Evolutionary conservation across 2,329 filamentous ascomycete genomes (phyloP).

Genomic region (Exophiala phaeomuriformis): DNA sequence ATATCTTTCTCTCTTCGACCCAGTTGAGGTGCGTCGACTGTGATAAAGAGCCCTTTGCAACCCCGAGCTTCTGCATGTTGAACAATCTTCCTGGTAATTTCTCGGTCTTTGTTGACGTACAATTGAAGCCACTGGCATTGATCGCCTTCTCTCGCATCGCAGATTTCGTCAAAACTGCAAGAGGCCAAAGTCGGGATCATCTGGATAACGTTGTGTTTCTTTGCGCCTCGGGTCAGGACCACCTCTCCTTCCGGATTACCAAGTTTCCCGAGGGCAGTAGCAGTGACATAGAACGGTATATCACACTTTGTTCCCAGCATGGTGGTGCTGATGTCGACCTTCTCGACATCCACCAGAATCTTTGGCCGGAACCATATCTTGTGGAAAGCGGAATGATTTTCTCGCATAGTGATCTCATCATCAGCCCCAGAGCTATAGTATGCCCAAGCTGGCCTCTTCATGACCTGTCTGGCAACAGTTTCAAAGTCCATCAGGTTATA

Average conservation of each 20-base stretch:
- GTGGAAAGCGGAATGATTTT: constrained; percentile 94
- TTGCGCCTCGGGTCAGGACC: constrained; percentile 73
- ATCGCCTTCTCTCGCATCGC: constrained; percentile 70
- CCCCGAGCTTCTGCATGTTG: constrained; percentile 84
- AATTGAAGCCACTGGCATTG: constrained; percentile 96
- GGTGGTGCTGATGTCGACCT: constrained; percentile 77
- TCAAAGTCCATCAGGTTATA: constrained; percentile 96
- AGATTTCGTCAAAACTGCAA: constrained; percentile 94
- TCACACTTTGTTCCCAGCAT: constrained; percentile 84
- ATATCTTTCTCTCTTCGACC: constrained; percentile 96
- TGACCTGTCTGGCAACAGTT: constrained; percentile 76
- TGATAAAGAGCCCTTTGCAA: constrained; percentile 95
- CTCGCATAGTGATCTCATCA: constrained; percentile 87
- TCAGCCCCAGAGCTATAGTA: constrained; percentile 95
- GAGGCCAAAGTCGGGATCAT: constrained; percentile 98
- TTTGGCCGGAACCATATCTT: constrained; percentile 94
- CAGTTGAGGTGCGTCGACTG: constrained; percentile 92
- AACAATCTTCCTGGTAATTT: constrained; percentile 83
- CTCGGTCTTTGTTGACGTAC: constrained; percentile 92
- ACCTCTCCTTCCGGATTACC: constrained; percentile 88
- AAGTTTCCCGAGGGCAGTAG: constrained; percentile 90
- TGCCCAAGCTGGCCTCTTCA: constrained; percentile 96
- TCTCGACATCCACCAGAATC: constrained; percentile 80
- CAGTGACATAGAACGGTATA: constrained; percentile 93
- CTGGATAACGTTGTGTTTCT: constrained; percentile 83